A percentile compares a stretch with the other conserved stretches of the same genome.
These are phyloP conservation scores for Cyclotella kingstonii DNA, from an alignment of 108 stramenopile genomes.

Conservation along the genomic window DNA sequence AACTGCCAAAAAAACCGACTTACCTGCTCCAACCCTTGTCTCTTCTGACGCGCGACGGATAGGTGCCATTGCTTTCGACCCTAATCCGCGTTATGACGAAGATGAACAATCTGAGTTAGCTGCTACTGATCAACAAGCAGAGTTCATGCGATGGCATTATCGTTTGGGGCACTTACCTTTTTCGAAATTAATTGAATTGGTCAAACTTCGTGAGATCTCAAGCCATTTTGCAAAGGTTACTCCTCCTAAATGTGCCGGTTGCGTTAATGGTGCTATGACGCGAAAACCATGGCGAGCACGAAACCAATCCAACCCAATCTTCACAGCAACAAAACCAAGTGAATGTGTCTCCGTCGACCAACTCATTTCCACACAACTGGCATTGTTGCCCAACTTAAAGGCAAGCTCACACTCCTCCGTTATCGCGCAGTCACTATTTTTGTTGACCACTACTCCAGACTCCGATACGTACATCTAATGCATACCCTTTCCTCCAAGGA, in stretches of 20 bases:
- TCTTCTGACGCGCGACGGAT: not conserved
- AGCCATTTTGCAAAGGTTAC: too few species aligned
- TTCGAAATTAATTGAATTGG: too few species aligned
- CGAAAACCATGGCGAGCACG: too few species aligned
- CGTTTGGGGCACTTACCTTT: too few species aligned
- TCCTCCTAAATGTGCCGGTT: constrained; percentile 14
- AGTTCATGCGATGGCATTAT: not conserved
- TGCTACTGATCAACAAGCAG: too few species aligned
- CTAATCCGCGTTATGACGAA: too few species aligned
- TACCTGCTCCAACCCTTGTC: too few species aligned
- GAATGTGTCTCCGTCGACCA: too few species aligned
- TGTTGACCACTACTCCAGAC: constrained; percentile 23
- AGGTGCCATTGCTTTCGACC: too few species aligned
- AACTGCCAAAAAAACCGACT: too few species aligned
- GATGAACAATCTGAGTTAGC: too few species aligned
- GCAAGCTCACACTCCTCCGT: constrained; percentile 7
- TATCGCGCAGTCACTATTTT: constrained; percentile 22
- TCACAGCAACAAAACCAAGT: constrained; percentile 7
- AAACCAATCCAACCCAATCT: not conserved
- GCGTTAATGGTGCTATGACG: constrained; percentile 21
- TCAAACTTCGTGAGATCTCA: too few species aligned
- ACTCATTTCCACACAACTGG: constrained; percentile 17
- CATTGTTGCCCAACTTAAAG: constrained; percentile 31
- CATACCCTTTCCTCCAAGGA: not conserved
- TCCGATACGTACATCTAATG: not conserved